These are phyloP conservation scores for Vicia villosa DNA, from an alignment of 306 rosid species.

Conservation along the genomic window DNA sequence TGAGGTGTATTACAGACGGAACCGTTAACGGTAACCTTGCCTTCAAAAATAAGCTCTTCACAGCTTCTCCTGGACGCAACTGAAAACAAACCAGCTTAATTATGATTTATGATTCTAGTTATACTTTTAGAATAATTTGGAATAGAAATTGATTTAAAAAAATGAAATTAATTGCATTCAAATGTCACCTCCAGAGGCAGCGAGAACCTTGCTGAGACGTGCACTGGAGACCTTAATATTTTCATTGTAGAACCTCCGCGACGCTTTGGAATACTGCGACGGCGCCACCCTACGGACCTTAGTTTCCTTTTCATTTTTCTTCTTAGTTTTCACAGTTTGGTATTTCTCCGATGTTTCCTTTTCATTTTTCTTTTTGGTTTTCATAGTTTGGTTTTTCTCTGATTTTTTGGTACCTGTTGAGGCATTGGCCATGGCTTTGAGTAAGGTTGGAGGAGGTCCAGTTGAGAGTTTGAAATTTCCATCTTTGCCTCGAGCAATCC, in stretches of 20 bases:
- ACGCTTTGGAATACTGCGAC: slow-evolving; percentile 82
- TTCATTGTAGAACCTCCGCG: slow-evolving; percentile 78
- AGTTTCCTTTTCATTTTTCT: slow-evolving; percentile 25
- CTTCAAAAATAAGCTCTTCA: slow-evolving; percentile 88
- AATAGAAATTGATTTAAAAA: background rate
- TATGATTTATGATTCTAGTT: background rate
- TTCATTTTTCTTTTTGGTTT: slow-evolving; percentile 34
- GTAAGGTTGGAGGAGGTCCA: slow-evolving; percentile 62
- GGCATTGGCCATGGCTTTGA: slow-evolving; percentile 54
- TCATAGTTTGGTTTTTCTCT: slow-evolving; percentile 31
- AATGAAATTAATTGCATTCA: background rate
- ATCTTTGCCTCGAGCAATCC: slow-evolving; percentile 90
- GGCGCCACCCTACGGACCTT: slow-evolving; percentile 25
- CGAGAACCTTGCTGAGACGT: slow-evolving; percentile 92
- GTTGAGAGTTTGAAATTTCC: slow-evolving; percentile 70
- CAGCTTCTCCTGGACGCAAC: slow-evolving; percentile 93
- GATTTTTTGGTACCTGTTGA: slow-evolving; percentile 49
- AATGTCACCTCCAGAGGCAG: slow-evolving; percentile 79
- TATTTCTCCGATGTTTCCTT: slow-evolving; percentile 43
- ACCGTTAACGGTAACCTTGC: slow-evolving; percentile 83
- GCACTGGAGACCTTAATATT: slow-evolving; percentile 60
- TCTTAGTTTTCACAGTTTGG: slow-evolving; percentile 25
- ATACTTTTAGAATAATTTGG: background rate
- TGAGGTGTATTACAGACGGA: slow-evolving; percentile 85
- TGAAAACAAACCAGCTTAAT: slow-evolving; percentile 33